phyloP scores from a whole-genome alignment of 345 rosid genomes.

The Salix viminalis region DNA sequence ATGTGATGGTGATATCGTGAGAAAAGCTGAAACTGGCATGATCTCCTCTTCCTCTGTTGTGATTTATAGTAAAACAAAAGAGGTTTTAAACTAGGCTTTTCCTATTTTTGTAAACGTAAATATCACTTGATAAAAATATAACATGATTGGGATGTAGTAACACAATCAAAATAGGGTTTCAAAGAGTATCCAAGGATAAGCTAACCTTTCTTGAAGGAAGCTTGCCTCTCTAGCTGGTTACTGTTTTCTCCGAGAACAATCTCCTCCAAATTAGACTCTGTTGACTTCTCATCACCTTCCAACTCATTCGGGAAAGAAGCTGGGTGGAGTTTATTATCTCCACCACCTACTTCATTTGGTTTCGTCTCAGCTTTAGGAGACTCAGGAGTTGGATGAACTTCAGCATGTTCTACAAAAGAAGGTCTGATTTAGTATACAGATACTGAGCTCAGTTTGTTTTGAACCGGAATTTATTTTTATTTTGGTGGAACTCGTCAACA shows the following conservation, averaged over 20 bases:
- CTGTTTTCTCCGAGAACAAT: slow-evolving; percentile 5
- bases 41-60: slow-evolving; percentile 22
- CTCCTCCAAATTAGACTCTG: slow-evolving; percentile 4
- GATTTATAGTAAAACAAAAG: background rate
- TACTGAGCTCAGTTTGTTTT: background rate
- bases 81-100: background rate
- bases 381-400: slow-evolving; percentile 16
- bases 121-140: background rate
- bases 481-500: background rate
- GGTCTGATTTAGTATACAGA: background rate
- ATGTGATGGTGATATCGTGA: slow-evolving; percentile 1
- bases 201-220: slow-evolving; percentile 32
- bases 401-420: slow-evolving; percentile 21
- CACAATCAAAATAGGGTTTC: background rate
- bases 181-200: background rate
- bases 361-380: slow-evolving; percentile 9
- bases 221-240: slow-evolving; percentile 14
- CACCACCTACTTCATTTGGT: slow-evolving; percentile 14
- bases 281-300: slow-evolving; percentile 12
- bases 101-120: background rate
- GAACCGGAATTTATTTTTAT: background rate
- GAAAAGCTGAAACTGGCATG: slow-evolving; percentile 1
- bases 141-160: background rate
- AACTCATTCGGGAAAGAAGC: slow-evolving; percentile 1
- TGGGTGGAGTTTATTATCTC: slow-evolving; percentile 9